Conservation (phyloP, 169 alveolate species). For the Eimeria necatrix region DNA sequence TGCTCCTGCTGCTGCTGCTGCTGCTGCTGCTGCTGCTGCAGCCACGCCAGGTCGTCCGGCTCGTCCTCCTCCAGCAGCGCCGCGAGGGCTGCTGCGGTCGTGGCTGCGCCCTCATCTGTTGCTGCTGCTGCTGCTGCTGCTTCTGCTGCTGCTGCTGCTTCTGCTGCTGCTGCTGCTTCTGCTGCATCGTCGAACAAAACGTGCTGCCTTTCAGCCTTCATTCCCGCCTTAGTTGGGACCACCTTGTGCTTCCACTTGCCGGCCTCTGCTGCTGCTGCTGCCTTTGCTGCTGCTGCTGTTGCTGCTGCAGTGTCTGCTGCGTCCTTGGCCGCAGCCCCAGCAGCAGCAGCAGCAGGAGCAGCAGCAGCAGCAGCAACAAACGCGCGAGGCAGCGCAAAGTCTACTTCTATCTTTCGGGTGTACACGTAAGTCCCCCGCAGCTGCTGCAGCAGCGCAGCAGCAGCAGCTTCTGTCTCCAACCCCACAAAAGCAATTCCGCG, state of each 20-base stretch:
- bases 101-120: background rate
- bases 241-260: background rate
- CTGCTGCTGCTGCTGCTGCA: conserved; percentile 1
- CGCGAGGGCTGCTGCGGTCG: background rate
- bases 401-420: conserved; percentile 86
- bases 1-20: background rate
- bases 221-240: conserved; percentile 27
- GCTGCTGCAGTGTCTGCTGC: conserved; percentile 1
- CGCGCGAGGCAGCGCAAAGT: conserved; percentile 88
- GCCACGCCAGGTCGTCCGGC: conserved; percentile 48
- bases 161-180: too few relatives aligned
- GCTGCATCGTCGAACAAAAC: conserved; percentile 39
- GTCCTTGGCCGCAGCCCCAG: background rate
- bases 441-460: conserved; percentile 83
- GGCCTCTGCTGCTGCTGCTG: too few relatives aligned
- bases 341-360: conserved; percentile 83
- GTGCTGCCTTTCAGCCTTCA: background rate
- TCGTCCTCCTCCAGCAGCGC: background rate
- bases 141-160: too few relatives aligned
- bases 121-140: too few relatives aligned
- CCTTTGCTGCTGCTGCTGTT: too few relatives aligned
- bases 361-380: conserved; percentile 87
- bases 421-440: conserved; percentile 86
- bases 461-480: conserved; percentile 84
- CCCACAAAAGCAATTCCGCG: conserved; percentile 90